phyloP scores from a whole-genome alignment of 176 grass and related monocot genomes.

The Paspalum vaginatum region DNA sequence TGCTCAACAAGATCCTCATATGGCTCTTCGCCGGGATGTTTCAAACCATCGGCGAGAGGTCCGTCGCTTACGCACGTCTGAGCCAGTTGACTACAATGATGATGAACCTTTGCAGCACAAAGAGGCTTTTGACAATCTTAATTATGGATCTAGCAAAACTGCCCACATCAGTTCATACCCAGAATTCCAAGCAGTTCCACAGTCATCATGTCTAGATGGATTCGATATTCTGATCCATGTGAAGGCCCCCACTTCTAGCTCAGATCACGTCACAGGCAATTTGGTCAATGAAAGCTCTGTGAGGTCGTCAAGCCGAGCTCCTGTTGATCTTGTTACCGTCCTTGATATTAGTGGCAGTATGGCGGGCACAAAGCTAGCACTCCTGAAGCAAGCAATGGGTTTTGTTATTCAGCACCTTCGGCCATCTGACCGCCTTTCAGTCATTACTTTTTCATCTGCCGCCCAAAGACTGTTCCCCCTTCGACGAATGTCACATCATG shows the following conservation, averaged over 20 bases:
- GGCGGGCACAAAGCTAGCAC: constrained; percentile 85
- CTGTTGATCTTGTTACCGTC: constrained; percentile 87
- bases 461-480: constrained; percentile 78
- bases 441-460: constrained; percentile 85
- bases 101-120: constrained; percentile 68
- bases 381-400: constrained; percentile 90
- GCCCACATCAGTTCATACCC: constrained; percentile 71
- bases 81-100: constrained; percentile 75
- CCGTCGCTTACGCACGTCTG: constrained; percentile 46
- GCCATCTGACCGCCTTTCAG: constrained; percentile 83
- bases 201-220: constrained; percentile 48
- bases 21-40: constrained; percentile 52
- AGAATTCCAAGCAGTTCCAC: constrained; percentile 65
- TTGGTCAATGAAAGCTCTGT: constrained; percentile 40
- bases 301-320: constrained; percentile 56
- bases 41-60: constrained; percentile 47
- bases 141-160: constrained; percentile 47
- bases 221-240: constrained; percentile 85
- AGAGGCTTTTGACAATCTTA: constrained; percentile 36
- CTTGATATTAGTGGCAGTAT: constrained; percentile 96
- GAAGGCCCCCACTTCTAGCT: constrained; percentile 62
- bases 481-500: constrained; percentile 77
- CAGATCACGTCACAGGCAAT: constrained; percentile 24
- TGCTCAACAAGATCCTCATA: constrained; percentile 52
- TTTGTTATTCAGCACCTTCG: constrained; percentile 97